Evolutionary conservation across 345 rosid species (phyloP).

Genomic region (Ceriops zippeliana): DNA sequence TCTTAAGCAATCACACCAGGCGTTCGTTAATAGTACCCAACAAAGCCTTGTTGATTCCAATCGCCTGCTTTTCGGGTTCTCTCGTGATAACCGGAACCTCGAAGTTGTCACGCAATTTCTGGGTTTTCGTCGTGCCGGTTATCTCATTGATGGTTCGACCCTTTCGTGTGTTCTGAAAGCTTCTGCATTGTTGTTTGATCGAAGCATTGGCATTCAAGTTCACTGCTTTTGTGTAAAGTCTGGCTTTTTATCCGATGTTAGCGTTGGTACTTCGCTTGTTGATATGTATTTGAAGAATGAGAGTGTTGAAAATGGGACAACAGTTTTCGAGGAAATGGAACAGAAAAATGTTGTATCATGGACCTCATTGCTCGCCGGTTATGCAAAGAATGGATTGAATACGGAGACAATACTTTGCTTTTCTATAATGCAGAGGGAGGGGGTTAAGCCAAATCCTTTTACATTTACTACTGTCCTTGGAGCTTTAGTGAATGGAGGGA

Average conservation of each 20-base stretch:
- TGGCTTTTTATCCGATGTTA: slow-evolving; percentile 55
- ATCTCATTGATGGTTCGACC: slow-evolving; percentile 46
- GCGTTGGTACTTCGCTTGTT: slow-evolving; percentile 77
- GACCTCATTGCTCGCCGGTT: slow-evolving; percentile 79
- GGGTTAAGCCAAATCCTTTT: slow-evolving; percentile 56
- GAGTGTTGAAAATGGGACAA: slow-evolving; percentile 49
- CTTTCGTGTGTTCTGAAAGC: slow-evolving; percentile 67
- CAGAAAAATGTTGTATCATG: slow-evolving; percentile 76
- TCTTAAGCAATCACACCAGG: slow-evolving; percentile 21
- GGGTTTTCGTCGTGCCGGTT: slow-evolving; percentile 46
- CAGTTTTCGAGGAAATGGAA: slow-evolving; percentile 58
- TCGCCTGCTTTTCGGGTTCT: slow-evolving; percentile 45
- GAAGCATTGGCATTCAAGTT: slow-evolving; percentile 52
- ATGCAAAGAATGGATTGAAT: slow-evolving; percentile 44
- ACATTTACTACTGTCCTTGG: slow-evolving; percentile 67
- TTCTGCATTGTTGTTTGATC: slow-evolving; percentile 50
- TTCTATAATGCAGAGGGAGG: slow-evolving; percentile 51
- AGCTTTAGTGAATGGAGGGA: slow-evolving; percentile 49
- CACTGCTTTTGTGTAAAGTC: slow-evolving; percentile 56
- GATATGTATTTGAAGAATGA: slow-evolving; percentile 69
- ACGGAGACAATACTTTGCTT: slow-evolving; percentile 46
- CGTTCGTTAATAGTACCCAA: slow-evolving; percentile 52
- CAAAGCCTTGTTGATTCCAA: slow-evolving; percentile 21
- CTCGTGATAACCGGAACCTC: slow-evolving; percentile 47
- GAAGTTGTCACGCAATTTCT: slow-evolving; percentile 52